Base-by-base conservation (phyloP, 768 basidiomycete species). In the Boletus rex-veris region DNA sequence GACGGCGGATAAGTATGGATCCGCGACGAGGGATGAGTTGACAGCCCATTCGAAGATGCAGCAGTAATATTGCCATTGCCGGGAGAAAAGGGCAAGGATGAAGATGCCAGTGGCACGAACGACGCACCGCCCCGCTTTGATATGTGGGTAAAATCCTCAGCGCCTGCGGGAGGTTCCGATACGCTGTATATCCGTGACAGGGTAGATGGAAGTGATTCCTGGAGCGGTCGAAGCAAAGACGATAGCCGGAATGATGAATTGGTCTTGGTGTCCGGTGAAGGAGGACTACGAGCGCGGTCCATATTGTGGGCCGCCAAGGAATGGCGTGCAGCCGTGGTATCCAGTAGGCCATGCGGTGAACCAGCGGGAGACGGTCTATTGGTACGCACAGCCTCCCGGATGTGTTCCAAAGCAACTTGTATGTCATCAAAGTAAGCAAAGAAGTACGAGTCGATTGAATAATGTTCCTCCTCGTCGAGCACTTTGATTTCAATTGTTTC, bases 401-500 rank as follows among this genome's bases (percentile, higher is more conserved):
- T 94, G 67, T 88, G 83, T 39, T 88, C 85, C 51, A 95, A 76
- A 2, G 92, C 90, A 35, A 69, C 77, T 7, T 86, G 77, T 36
- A 92, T 78, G 70, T 95, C 83, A 59, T 85, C 85, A 70, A 98
- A 97, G 69, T 97, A 98, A 14, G 95, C 92, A 64, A 96, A 96
- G 72, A 96, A 97, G 66, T 92, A 93, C 3, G 90, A 92, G 66
- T 92, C 90, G 33, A 90, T 70, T 1, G 86, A 83, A 63, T 85
- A 87, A 57, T 85, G 82, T 54, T 90, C 90, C 45, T 75, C 73
- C 59, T 86, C 87, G 71, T 95, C 91, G 49, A 90, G 76, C 12
- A 94, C 92, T 72, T 93, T 93, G 59, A 98, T 81, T 73, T 98
- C 94, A 54, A 99, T 88, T 0, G 94, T 95, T 68, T 97, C 94